Conservation (phyloP, 192 early-diverging fungal species). For the Coemansia sp. region DNA sequence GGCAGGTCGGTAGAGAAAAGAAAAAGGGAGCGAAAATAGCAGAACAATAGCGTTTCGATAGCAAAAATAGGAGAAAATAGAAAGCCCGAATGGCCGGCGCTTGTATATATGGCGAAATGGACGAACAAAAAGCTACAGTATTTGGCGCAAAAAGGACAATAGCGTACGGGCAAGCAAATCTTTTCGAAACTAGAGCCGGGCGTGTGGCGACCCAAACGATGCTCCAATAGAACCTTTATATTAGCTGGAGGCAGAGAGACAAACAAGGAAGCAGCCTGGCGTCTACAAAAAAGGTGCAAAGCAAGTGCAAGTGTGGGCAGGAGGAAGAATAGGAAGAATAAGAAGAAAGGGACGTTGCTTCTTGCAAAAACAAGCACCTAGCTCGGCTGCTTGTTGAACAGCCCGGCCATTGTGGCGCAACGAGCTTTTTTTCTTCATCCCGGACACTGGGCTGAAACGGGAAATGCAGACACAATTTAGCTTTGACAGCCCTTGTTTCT, state of each 20-base stretch:
- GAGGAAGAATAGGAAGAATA: not conserved
- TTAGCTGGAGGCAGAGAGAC: not conserved
- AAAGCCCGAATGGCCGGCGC: not conserved
- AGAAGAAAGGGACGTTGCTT: not conserved
- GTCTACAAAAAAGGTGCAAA: too few relatives aligned
- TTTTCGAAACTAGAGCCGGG: not conserved
- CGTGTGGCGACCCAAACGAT: not conserved
- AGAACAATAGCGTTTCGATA: not conserved
- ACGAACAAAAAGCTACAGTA: not conserved
- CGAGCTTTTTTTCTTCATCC: constrained; percentile 1
- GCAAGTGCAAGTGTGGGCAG: not conserved
- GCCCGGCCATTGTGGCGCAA: not conserved
- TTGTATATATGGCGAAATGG: not conserved
- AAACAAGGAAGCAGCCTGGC: not conserved
- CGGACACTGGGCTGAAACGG: constrained; percentile 1
- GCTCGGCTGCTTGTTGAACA: not conserved
- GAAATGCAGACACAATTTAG: not conserved
- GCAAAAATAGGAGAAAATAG: not conserved
- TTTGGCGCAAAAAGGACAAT: not conserved
- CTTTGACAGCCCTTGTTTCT: not conserved
- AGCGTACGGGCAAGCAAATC: not conserved
- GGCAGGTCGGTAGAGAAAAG: not conserved
- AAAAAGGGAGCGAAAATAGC: not conserved
- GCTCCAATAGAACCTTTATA: not conserved
- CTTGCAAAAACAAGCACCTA: not conserved